Percentiles rank a stretch among this genome's conserved stretches.
Evolutionary conservation across 495 filamentous ascomycete genomes (phyloP).

Genomic region (Barbatosphaeria neglecta): DNA sequence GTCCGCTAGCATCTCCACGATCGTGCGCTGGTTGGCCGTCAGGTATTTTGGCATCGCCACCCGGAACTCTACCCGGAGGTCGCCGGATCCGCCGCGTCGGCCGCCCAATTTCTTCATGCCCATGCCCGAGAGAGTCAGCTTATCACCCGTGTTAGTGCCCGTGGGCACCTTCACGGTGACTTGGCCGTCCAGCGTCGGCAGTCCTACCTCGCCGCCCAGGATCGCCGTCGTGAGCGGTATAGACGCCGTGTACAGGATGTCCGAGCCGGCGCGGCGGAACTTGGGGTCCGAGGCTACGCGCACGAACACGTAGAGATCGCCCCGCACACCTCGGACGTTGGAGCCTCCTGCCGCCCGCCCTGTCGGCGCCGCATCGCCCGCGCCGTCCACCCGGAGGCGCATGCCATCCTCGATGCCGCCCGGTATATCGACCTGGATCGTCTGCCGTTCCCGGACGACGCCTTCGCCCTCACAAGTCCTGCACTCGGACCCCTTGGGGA

Average conservation of each 20-base stretch:
- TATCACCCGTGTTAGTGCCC: conserved; percentile 87
- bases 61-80: conserved; percentile 88
- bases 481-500: conserved; percentile 72
- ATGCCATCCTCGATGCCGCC: conserved; percentile 93
- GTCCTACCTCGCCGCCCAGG: conserved; percentile 74
- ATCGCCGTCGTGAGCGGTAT: conserved; percentile 89
- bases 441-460: conserved; percentile 64
- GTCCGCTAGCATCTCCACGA: conserved; percentile 90
- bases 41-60: conserved; percentile 91
- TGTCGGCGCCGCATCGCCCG: conserved; percentile 76
- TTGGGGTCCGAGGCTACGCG: conserved; percentile 72
- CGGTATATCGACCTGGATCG: conserved; percentile 78
- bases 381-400: conserved; percentile 65
- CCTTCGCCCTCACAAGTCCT: conserved; percentile 66
- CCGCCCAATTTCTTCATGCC: conserved; percentile 75
- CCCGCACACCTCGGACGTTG: conserved; percentile 48
- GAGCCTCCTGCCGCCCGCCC: conserved; percentile 48
- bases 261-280: conserved; percentile 73
- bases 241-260: conserved; percentile 83
- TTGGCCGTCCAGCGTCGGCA: conserved; percentile 84
- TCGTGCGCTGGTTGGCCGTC: conserved; percentile 74
- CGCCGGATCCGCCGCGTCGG: conserved; percentile 50
- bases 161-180: conserved; percentile 80
- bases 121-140: conserved; percentile 71
- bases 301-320: conserved; percentile 82